A percentile compares a stretch with the other conserved stretches of the same genome.
phyloP scores from a whole-genome alignment of 2,329 filamentous ascomycete species.

The Seiridium cupressi region DNA sequence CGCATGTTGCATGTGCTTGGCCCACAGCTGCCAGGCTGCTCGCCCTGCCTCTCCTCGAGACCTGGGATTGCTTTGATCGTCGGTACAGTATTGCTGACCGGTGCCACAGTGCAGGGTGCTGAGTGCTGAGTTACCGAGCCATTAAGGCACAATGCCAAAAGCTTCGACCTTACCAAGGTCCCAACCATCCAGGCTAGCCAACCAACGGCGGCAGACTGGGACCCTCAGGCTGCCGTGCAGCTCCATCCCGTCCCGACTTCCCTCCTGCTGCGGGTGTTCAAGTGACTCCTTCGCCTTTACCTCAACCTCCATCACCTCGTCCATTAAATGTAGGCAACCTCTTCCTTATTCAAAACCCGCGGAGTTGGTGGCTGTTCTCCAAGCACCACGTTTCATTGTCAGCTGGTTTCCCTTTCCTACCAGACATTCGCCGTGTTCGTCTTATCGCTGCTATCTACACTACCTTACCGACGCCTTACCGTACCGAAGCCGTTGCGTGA shows the following conservation, averaged over 20 bases:
- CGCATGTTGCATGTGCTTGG: too few species aligned
- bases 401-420: background rate
- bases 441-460: background rate
- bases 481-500: background rate
- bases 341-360: background rate
- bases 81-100: too few species aligned
- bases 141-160: background rate
- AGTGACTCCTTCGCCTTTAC: background rate
- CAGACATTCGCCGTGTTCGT: background rate
- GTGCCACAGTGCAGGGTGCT: too few species aligned
- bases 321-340: constrained; percentile 1
- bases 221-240: background rate
- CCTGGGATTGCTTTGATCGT: too few species aligned
- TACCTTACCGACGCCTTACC: background rate
- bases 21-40: too few species aligned
- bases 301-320: background rate
- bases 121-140: too few species aligned
- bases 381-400: background rate
- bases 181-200: background rate
- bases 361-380: background rate
- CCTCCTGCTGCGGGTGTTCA: background rate
- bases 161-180: background rate
- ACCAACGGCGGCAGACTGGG: background rate
- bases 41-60: too few species aligned
- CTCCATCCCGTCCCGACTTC: background rate